Evolutionary conservation across 2,329 filamentous ascomycete species (phyloP).

Genomic region (Arthroderma sp.): DNA sequence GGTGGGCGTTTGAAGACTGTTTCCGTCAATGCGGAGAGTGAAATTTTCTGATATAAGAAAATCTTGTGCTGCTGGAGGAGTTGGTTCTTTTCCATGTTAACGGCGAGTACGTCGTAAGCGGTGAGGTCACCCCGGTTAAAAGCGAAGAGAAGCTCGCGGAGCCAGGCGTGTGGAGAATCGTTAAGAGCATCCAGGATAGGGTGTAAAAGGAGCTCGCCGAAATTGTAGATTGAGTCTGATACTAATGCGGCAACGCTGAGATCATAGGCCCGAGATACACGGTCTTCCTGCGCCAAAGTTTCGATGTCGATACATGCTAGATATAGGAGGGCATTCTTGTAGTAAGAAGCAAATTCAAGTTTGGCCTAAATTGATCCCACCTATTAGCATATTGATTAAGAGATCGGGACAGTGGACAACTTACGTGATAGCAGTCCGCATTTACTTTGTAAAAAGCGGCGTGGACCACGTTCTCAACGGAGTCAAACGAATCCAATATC

Average conservation of each 20-base stretch:
- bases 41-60: slow-evolving; percentile 94
- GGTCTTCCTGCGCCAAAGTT: slow-evolving; percentile 59
- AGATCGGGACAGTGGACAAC: slow-evolving; percentile 5
- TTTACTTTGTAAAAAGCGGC: slow-evolving; percentile 93
- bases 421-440: slow-evolving; percentile 80
- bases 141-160: slow-evolving; percentile 88
- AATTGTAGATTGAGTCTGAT: slow-evolving; percentile 96
- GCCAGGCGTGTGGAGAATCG: slow-evolving; percentile 66
- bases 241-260: slow-evolving; percentile 84
- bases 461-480: slow-evolving; percentile 88
- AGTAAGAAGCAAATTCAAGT: slow-evolving; percentile 89
- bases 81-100: slow-evolving; percentile 65
- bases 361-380: slow-evolving; percentile 42
- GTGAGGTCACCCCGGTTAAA: slow-evolving; percentile 92
- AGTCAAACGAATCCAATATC: slow-evolving; percentile 83
- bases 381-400: not conserved
- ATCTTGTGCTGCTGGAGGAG: slow-evolving; percentile 66
- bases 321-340: slow-evolving; percentile 93
- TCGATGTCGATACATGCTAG: slow-evolving; percentile 86
- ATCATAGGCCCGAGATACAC: slow-evolving; percentile 75
- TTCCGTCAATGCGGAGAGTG: slow-evolving; percentile 88
- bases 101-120: slow-evolving; percentile 71
- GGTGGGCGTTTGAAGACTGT: slow-evolving; percentile 90
- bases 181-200: slow-evolving; percentile 80
- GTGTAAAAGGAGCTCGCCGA: slow-evolving; percentile 94